phyloP scores from a whole-genome alignment of 1,284 basidiomycete genomes.

The Fomitopsis schrenkii region DNA sequence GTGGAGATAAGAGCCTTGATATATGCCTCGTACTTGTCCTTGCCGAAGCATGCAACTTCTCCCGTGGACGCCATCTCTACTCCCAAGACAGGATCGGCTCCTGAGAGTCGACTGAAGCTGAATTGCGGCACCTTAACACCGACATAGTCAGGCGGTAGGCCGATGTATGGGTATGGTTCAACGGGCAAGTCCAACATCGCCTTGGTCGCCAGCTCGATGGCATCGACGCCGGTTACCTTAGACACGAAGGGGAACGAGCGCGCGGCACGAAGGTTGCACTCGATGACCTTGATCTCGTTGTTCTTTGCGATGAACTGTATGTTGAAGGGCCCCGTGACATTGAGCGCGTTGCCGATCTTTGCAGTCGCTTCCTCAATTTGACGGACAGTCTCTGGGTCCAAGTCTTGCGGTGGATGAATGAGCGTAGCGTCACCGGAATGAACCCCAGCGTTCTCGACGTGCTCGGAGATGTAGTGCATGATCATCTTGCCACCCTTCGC shows the following conservation, averaged over 20 bases:
- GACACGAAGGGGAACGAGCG: conserved; percentile 99
- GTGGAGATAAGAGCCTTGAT: conserved; percentile 96
- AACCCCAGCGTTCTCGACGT: conserved; percentile 98
- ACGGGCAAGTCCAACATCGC: conserved; percentile 94
- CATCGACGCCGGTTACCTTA: conserved; percentile 96
- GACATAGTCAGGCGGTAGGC: conserved; percentile 89
- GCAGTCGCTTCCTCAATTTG: conserved; percentile 96
- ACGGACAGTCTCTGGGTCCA: conserved; percentile 93
- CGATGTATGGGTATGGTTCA: conserved; percentile 85
- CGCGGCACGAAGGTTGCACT: conserved; percentile 97
- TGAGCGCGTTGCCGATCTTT: conserved; percentile 97
- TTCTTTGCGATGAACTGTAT: conserved; percentile 99
- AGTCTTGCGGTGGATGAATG: conserved; percentile 96
- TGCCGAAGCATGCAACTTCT: conserved; percentile 98
- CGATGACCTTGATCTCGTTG: conserved; percentile 99
- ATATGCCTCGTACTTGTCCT: conserved; percentile 98
- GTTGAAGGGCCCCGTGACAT: conserved; percentile 98
- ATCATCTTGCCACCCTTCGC: conserved; percentile 96
- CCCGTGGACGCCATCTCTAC: conserved; percentile 99
- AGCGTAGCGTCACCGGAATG: conserved; percentile 97
- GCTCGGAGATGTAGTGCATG: conserved; percentile 99
- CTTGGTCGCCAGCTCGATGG: conserved; percentile 98
- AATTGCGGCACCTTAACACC: conserved; percentile 99
- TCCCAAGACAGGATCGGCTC: conserved; percentile 97
- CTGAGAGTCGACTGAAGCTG: conserved; percentile 93